Percentiles rank a stretch among this genome's conserved stretches.
These are phyloP conservation scores for Coemansia sp. DNA, from an alignment of 192 early-diverging fungal genomes.

Conservation along the genomic window DNA sequence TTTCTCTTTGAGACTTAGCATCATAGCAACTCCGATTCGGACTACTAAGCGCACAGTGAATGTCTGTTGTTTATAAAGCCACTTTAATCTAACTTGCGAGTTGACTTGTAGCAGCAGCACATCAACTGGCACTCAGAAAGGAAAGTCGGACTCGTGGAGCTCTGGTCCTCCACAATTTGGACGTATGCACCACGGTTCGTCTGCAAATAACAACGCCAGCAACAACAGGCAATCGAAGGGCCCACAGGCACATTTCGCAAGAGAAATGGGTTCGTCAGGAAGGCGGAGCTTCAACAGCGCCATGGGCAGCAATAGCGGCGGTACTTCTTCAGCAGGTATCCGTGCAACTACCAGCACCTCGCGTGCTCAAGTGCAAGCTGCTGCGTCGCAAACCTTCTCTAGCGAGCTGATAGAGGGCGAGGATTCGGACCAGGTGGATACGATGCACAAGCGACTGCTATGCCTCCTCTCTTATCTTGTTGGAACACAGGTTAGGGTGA, in stretches of 20 bases:
- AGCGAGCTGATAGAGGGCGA: constrained; percentile 45
- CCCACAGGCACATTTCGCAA: constrained; percentile 2
- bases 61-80: background rate
- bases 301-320: constrained; percentile 6
- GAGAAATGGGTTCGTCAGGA: background rate
- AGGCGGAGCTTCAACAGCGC: background rate
- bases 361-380: constrained; percentile 7
- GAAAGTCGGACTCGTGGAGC: constrained; percentile 28
- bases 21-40: background rate
- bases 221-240: constrained; percentile 9
- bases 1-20: background rate
- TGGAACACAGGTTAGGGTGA: constrained; percentile 38
- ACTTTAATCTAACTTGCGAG: background rate
- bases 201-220: constrained; percentile 10
- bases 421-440: constrained; percentile 38
- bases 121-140: constrained; percentile 6
- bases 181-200: constrained; percentile 24
- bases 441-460: constrained; percentile 45
- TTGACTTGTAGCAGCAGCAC: constrained; percentile 7
- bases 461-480: constrained; percentile 44
- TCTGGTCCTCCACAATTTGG: constrained; percentile 37
- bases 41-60: background rate
- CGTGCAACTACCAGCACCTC: background rate
- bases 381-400: background rate
- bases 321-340: constrained; percentile 1